Base-by-base conservation (phyloP, 2,329 filamentous ascomycete genomes). In the Mollisiaceae sp. region DNA sequence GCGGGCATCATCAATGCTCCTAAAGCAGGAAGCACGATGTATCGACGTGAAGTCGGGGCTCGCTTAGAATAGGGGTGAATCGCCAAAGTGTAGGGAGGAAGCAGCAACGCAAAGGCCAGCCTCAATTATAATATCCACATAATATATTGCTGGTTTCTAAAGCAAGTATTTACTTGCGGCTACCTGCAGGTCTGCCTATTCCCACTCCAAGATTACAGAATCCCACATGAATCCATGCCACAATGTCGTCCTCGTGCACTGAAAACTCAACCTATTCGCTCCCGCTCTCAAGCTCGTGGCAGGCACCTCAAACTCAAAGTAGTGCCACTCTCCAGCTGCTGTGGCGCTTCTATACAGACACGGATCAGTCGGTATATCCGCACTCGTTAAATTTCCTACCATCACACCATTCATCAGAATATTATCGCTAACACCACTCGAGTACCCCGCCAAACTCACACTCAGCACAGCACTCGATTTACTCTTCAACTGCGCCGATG, bases 151-250 rank as follows among this genome's bases (percentile, higher is more conserved):
- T 32, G 27, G 27, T 32, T 32, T 32, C 6, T 32, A 32, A 32
- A 32, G 27, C 27, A 32, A 32, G 6, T 6, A 3, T 32, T 32
- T 32, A 32, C 3, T 32, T 6, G 27, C 27, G 6, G 27, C 27
- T 3, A 32, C 27, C 6, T 3, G 27, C 11, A 22, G 15, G 15
- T 36, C 27, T 56, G 12, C 27, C 35, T 38, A 56, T 14, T 12
- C 62, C 67, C 65, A 78, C 45, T 80, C 79, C 45, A 81, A 64
- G 0, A 78, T 66, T 24, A 81, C 67, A 38, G 76, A 77, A 69
- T 82, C 80, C 78, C 79, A 82, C 64, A 81, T 70, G 70, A 79
- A 79, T 0, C 79, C 79, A 55, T 63, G 65, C 79, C 79, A 81
- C 52, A 67, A 65, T 18, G 76, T 75, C 11, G 69, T 76, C 63